Evolutionary conservation across 2,329 filamentous ascomycete genomes (phyloP).

Genomic region (Cordyceps cicadae): DNA sequence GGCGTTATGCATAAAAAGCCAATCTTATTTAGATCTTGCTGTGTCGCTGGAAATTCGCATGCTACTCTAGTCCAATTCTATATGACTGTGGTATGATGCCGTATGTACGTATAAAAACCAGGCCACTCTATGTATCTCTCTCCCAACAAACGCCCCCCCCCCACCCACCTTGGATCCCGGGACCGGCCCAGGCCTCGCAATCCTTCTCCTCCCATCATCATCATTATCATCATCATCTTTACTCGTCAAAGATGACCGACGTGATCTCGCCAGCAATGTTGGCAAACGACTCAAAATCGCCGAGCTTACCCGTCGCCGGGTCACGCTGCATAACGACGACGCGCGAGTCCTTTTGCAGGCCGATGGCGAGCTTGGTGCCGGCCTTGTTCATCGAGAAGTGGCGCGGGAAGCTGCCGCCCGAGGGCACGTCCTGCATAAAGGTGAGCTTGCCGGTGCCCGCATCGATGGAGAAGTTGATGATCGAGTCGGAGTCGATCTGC

Average conservation of each 20-base stretch:
- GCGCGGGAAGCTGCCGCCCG: conserved; percentile 57
- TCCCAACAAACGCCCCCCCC: background rate
- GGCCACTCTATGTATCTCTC: background rate
- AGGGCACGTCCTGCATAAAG: conserved; percentile 49
- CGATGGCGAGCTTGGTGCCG: conserved; percentile 57
- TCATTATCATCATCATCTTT: conserved; percentile 14
- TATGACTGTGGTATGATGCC: background rate
- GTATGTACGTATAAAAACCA: background rate
- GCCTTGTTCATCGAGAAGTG: conserved; percentile 59
- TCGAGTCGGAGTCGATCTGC: conserved; percentile 49
- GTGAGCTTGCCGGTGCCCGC: conserved; percentile 43
- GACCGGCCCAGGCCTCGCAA: background rate
- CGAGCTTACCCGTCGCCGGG: conserved; percentile 48
- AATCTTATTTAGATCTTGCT: background rate
- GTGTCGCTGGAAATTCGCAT: background rate
- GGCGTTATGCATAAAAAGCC: no score
- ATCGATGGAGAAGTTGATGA: conserved; percentile 55
- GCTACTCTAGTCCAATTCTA: background rate
- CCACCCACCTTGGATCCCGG: no score
- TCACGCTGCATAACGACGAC: conserved; percentile 57
- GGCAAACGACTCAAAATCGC: conserved; percentile 34
- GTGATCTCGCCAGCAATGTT: conserved; percentile 37
- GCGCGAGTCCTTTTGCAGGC: conserved; percentile 51
- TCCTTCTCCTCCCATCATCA: background rate
- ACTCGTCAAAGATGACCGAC: conserved; percentile 40